Percentiles rank a stretch among this genome's conserved stretches.
phyloP scores from a whole-genome alignment of 768 basidiomycete genomes.

The Xerocomellus chrysenteron region DNA sequence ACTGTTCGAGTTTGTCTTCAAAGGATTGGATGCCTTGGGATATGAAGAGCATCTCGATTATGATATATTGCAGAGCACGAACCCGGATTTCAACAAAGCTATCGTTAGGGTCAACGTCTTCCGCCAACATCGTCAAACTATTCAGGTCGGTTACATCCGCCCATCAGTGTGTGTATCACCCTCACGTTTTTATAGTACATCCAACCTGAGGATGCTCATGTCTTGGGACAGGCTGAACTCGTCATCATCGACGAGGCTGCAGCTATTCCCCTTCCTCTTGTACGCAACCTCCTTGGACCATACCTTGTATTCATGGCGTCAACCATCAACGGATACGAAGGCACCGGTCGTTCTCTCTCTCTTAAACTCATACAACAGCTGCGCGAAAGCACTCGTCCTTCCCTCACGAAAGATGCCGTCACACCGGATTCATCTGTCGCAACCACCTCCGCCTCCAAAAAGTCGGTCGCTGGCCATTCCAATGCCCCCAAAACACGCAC shows the following conservation, averaged over 20 bases:
- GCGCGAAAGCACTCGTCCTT: slow-evolving; percentile 84
- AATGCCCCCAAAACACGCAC: slow-evolving; percentile 64
- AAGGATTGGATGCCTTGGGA: slow-evolving; percentile 89
- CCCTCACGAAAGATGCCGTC: slow-evolving; percentile 60
- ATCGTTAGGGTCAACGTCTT: slow-evolving; percentile 96
- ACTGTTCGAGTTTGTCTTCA: slow-evolving; percentile 96
- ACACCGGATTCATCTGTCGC: slow-evolving; percentile 39
- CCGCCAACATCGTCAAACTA: slow-evolving; percentile 90
- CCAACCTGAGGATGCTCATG: slow-evolving; percentile 96
- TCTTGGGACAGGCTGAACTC: slow-evolving; percentile 95
- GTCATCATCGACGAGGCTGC: slow-evolving; percentile 99
- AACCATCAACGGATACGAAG: slow-evolving; percentile 99
- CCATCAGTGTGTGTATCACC: not conserved
- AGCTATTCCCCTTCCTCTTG: slow-evolving; percentile 94
- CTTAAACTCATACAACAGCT: slow-evolving; percentile 97
- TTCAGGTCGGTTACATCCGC: slow-evolving; percentile 63
- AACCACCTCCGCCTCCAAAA: slow-evolving; percentile 50
- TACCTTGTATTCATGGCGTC: slow-evolving; percentile 99
- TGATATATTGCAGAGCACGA: slow-evolving; percentile 93
- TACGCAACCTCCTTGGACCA: slow-evolving; percentile 89
- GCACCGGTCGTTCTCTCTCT: slow-evolving; percentile 96
- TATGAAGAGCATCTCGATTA: slow-evolving; percentile 99
- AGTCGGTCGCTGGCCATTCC: slow-evolving; percentile 46
- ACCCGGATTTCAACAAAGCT: slow-evolving; percentile 90
- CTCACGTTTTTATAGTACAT: slow-evolving; percentile 70